Percentiles rank a stretch among this genome's conserved stretches.
Conservation (phyloP, 2,329 filamentous ascomycete species). For the Fonsecaea pedrosoi region DNA sequence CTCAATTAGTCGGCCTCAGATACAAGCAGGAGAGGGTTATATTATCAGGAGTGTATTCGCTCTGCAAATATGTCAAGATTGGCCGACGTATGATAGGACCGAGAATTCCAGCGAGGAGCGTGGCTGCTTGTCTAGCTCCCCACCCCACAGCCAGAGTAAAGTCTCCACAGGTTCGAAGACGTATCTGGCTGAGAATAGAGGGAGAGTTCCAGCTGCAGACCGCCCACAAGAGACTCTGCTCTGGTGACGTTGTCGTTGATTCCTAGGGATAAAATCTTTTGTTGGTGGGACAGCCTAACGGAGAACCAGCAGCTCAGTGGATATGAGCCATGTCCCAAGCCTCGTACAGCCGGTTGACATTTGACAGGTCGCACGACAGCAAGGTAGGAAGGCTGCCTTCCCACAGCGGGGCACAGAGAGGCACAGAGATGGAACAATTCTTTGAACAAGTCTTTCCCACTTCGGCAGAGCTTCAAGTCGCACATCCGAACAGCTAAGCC, state of each 20-base stretch:
- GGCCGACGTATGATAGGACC: not conserved
- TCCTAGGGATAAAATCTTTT: conserved; percentile 12
- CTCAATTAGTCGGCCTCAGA: not conserved
- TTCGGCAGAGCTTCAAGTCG: conserved; percentile 17
- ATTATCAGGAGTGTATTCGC: not conserved
- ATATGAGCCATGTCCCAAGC: conserved; percentile 11
- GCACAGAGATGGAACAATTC: conserved; percentile 1
- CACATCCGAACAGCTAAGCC: conserved; percentile 13
- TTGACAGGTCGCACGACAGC: conserved; percentile 33
- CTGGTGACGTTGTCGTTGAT: conserved; percentile 22
- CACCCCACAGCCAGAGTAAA: not conserved
- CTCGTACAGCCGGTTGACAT: conserved; percentile 29
- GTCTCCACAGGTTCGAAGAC: conserved; percentile 7
- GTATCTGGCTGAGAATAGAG: not conserved
- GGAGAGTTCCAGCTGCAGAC: conserved; percentile 5
- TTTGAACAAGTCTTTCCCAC: conserved; percentile 16
- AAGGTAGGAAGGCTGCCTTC: conserved; percentile 22
- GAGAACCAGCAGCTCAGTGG: conserved; percentile 16
- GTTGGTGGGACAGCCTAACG: conserved; percentile 21
- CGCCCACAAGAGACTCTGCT: not conserved
- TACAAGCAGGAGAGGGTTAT: not conserved
- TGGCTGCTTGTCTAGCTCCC: not conserved
- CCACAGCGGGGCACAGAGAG: conserved; percentile 19
- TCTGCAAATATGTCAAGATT: not conserved
- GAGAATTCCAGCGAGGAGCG: no score